Conservation (phyloP, 2,329 filamentous ascomycete genomes). For the Lomentospora prolificans region DNA sequence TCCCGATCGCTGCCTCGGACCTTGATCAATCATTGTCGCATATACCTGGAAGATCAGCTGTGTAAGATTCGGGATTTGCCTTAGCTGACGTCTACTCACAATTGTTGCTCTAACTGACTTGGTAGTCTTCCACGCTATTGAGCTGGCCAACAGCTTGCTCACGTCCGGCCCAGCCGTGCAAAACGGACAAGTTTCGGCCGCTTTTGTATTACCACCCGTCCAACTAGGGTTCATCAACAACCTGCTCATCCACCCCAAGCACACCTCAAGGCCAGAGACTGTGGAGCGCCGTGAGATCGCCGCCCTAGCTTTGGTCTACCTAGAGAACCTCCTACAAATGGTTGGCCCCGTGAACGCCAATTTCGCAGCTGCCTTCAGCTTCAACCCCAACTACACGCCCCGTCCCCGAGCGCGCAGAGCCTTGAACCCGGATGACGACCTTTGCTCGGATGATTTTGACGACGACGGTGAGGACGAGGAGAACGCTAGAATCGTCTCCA, state of each 20-base stretch:
- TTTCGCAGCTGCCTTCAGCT: conserved; percentile 63
- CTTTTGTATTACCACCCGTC: conserved; percentile 57
- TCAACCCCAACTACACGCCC: conserved; percentile 29
- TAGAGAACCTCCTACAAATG: conserved; percentile 55
- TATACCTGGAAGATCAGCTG: conserved; percentile 12
- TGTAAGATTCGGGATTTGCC: conserved; percentile 14
- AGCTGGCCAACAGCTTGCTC: conserved; percentile 54
- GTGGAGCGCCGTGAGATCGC: conserved; percentile 52
- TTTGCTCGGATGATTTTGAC: conserved; percentile 32
- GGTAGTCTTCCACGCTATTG: conserved; percentile 47
- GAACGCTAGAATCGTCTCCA: conserved; percentile 43
- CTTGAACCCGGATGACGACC: conserved; percentile 25
- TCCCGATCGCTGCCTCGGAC: background rate
- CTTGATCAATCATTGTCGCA: conserved; percentile 7
- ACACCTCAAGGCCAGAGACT: conserved; percentile 63
- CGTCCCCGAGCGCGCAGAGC: conserved; percentile 20
- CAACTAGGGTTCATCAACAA: conserved; percentile 72
- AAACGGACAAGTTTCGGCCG: conserved; percentile 26
- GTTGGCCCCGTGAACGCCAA: conserved; percentile 62
- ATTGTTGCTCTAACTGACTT: background rate
- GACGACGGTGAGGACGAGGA: conserved; percentile 34
- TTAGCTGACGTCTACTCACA: background rate
- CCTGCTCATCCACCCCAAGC: conserved; percentile 68
- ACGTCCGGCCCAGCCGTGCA: conserved; percentile 19
- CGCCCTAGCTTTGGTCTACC: conserved; percentile 56